Evolutionary conservation across 73 alveolate genomes (phyloP).

Genomic region (Tetrahymena thermophila): DNA sequence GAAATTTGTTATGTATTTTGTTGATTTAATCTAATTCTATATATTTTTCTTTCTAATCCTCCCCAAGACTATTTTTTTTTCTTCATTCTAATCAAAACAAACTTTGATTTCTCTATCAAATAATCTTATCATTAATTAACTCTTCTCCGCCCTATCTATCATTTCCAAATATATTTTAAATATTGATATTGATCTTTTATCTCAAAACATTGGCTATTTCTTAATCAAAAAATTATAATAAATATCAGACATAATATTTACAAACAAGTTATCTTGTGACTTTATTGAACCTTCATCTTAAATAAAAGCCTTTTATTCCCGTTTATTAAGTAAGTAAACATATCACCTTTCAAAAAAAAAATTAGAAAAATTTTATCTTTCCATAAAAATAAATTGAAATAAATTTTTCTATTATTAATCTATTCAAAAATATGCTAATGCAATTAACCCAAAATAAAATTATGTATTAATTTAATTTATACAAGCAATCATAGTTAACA

Average conservation of each 20-base stretch:
- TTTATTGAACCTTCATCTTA: not conserved
- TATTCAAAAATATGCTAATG: too few relatives aligned
- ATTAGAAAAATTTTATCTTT: too few relatives aligned
- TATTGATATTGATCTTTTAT: not conserved
- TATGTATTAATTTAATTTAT: too few relatives aligned
- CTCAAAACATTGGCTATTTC: not conserved
- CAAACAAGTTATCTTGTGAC: not conserved
- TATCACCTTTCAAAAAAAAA: not conserved
- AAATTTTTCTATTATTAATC: too few relatives aligned
- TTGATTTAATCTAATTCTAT: not conserved
- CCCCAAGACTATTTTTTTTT: not conserved
- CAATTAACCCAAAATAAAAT: too few relatives aligned
- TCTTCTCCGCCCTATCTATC: not conserved
- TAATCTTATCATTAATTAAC: not conserved
- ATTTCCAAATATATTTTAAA: not conserved
- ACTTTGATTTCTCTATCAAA: not conserved
- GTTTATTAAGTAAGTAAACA: too few relatives aligned
- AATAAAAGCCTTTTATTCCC: not conserved
- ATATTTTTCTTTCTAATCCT: not conserved
- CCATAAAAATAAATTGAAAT: too few relatives aligned
- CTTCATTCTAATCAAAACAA: not conserved
- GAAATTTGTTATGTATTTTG: not conserved
- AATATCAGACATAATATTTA: not conserved
- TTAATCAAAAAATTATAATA: not conserved
- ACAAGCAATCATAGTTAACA: too few relatives aligned